phyloP scores from a whole-genome alignment of 169 alveolate species.

The Plasmodium blacklocki region DNA sequence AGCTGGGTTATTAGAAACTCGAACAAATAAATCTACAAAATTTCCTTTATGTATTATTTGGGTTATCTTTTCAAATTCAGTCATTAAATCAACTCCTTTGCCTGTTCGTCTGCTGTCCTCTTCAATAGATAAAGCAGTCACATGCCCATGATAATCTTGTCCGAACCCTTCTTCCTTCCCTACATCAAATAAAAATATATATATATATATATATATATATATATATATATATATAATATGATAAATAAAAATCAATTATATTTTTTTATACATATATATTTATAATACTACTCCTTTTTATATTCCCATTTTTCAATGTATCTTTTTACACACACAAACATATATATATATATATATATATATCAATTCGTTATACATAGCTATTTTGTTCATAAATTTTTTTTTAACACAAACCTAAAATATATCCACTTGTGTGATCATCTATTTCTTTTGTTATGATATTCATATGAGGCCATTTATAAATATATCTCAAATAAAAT shows the following conservation, averaged over 20 bases:
- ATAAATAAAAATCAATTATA: too few species aligned
- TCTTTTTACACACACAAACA: not conserved
- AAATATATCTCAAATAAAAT: constrained; percentile 58
- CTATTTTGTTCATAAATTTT: not conserved
- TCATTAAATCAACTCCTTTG: constrained; percentile 79
- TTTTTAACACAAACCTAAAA: constrained; percentile 32
- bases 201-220: too few species aligned
- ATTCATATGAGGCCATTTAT: constrained; percentile 74
- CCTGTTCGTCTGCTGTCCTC: constrained; percentile 79
- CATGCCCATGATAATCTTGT: constrained; percentile 79
- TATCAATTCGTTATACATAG: not conserved
- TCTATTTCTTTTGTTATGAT: constrained; percentile 35
- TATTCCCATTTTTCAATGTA: not conserved
- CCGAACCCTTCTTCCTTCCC: constrained; percentile 70
- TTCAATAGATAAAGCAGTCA: constrained; percentile 80
- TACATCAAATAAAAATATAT: not conserved
- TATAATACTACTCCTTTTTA: not conserved
- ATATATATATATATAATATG: too few species aligned
- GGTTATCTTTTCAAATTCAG: constrained; percentile 81
- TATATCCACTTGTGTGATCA: constrained; percentile 65
- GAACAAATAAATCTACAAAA: constrained; percentile 80
- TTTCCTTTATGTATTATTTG: constrained; percentile 57
- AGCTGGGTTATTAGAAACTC: constrained; percentile 78
- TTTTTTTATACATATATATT: too few species aligned
- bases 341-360: not conserved